Evolutionary conservation across 257 asterid species (phyloP).

Genomic region (Solanum chilense): DNA sequence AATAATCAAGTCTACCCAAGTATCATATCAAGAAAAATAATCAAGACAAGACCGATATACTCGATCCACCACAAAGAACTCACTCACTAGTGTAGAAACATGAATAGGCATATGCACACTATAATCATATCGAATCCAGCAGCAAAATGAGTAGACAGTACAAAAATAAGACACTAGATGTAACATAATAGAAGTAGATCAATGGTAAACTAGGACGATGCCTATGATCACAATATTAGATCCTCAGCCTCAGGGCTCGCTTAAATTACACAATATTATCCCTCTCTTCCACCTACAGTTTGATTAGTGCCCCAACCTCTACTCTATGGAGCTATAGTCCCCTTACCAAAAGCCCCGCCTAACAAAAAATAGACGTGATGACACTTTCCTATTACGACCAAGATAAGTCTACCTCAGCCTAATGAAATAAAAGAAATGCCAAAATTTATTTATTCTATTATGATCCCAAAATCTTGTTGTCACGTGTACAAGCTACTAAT

Average conservation of each 20-base stretch:
- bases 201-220: neutral
- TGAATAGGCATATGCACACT: neutral
- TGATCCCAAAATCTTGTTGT: no score
- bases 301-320: no score
- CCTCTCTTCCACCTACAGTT: no score
- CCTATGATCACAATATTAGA: neutral
- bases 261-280: no score
- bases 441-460: no score
- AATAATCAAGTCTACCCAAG: neutral
- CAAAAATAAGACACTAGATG: neutral
- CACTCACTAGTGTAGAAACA: neutral
- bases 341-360: no score
- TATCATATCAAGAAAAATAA: no score
- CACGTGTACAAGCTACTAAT: no score
- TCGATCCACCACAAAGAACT: neutral
- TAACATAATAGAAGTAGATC: neutral
- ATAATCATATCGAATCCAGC: neutral
- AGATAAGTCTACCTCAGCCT: neutral
- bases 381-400: neutral
- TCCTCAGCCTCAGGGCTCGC: neutral
- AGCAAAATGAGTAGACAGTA: neutral
- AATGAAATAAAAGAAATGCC: no score
- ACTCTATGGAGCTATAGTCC: no score
- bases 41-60: neutral
- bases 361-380: neutral